Evolutionary conservation across 306 rosid species (phyloP), one percentile per base, ranked within the genome.

Genomic region (Corylus heterophylla): DNA sequence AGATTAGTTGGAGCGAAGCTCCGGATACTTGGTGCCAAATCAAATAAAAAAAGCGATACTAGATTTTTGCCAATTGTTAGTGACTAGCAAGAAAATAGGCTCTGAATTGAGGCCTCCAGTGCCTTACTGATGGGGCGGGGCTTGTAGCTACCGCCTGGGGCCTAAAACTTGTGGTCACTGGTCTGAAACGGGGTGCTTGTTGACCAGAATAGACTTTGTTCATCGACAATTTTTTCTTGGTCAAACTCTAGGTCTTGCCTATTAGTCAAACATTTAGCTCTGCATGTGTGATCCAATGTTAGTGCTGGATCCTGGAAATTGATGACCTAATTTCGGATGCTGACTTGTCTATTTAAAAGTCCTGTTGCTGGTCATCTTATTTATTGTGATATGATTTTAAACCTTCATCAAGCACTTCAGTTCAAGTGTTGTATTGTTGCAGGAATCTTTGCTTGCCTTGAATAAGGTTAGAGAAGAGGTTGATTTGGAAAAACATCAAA

Each of bases 361-460:
- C 39, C 68, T 68, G 52, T 84, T 79, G 31, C 73, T 22, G 42
- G 62, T 50, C 44, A 82, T 67, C 27, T 64, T 35, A 44, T 70
- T 47, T 13, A 9, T 69, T 55, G 62, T 35, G 18, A 63, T 18
- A 10, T 63, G 69, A 63, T 13, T 31, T 63, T 63, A 16, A 31
- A 68, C 29, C 50, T 39, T 68, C 18, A 67, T 42, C 13, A 74
- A 75, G 62, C 71, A 37, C 17, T 72, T 62, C 75, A 39, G 13
- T 80, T 80, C 14, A 69, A 73, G 58, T 81, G 76, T 44, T 66
- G 55, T 74, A 31, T 50, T 83, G 78, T 73, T 83, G 78, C 88
- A 95, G 98, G 98, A 90, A 27, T 96, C 99, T 76, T 88, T 96
- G 69, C 96, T 96, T 82, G 87, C 96, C 69, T 86, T 96, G 88